Evolutionary conservation across 2,329 filamentous ascomycete genomes (phyloP).

Genomic region (Fusarium sp.): DNA sequence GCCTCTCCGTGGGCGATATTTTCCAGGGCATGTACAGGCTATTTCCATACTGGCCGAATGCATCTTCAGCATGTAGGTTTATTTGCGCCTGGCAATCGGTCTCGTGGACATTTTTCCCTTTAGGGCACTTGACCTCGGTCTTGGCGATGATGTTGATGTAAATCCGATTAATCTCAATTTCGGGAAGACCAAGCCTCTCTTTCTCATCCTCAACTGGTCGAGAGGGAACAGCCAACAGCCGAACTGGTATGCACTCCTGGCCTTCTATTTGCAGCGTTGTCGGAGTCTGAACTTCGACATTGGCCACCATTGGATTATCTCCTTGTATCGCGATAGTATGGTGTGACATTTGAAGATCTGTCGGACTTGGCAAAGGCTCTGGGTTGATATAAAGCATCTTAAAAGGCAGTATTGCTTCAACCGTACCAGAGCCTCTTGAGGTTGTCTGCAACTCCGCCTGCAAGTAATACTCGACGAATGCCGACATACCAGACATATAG

Average conservation of each 20-base stretch:
- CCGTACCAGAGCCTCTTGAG: background rate
- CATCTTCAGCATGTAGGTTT: background rate
- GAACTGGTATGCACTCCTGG: background rate
- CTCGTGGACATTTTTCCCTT: background rate
- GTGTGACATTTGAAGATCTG: accelerated
- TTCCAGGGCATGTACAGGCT: background rate
- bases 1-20: accelerated
- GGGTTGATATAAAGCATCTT: background rate
- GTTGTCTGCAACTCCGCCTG: background rate
- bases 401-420: background rate
- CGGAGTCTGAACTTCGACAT: background rate
- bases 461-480: background rate
- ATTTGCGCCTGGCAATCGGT: background rate
- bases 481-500: constrained; percentile 9
- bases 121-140: background rate
- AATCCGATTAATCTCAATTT: background rate
- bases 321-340: background rate
- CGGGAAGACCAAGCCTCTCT: background rate
- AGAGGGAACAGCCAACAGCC: background rate
- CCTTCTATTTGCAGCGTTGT: background rate
- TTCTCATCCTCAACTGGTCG: accelerated
- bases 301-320: accelerated
- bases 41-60: background rate
- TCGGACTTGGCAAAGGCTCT: background rate
- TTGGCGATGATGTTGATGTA: background rate